Evolutionary conservation across 352 stramenopile genomes (phyloP).

Genomic region (Saprolegnia parasitica): DNA sequence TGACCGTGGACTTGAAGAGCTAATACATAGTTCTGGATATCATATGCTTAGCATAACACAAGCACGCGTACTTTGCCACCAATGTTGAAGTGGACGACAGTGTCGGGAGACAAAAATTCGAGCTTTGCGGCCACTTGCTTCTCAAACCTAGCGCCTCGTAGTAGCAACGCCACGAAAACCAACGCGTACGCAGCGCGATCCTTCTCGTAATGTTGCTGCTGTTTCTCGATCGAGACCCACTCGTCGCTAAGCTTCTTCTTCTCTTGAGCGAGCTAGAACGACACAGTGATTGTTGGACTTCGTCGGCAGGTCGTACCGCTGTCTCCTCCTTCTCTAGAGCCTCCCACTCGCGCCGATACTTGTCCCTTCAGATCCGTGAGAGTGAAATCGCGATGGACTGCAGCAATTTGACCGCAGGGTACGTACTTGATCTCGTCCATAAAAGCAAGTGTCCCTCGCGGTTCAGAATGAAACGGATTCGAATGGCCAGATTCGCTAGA

Average conservation of each 20-base stretch:
- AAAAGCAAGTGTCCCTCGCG: background rate
- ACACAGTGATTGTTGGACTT: background rate
- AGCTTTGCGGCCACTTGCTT: slow-evolving; percentile 49
- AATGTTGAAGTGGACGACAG: slow-evolving; percentile 53
- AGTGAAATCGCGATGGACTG: background rate
- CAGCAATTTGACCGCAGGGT: background rate
- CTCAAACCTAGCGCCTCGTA: slow-evolving; percentile 46
- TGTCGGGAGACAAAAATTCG: slow-evolving; percentile 43
- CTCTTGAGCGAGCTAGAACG: slow-evolving; percentile 51
- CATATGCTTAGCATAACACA: background rate
- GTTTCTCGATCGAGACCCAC: slow-evolving; percentile 61
- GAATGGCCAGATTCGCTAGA: background rate
- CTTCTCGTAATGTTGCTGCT: slow-evolving; percentile 54
- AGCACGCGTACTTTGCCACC: slow-evolving; percentile 37
- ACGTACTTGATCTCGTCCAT: slow-evolving; percentile 23
- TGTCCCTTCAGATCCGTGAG: slow-evolving; percentile 5
- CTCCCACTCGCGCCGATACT: slow-evolving; percentile 22
- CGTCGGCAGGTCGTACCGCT: background rate
- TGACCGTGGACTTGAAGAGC: slow-evolving; percentile 69
- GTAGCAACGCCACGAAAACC: background rate
- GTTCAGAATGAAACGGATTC: background rate
- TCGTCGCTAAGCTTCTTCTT: slow-evolving; percentile 72
- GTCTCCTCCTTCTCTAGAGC: slow-evolving; percentile 19
- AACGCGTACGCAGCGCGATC: slow-evolving; percentile 50
- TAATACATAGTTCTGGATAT: slow-evolving; percentile 23